Evolutionary conservation across 805 yeast genomes (phyloP).

Genomic region (Ogataea nonfermentans): DNA sequence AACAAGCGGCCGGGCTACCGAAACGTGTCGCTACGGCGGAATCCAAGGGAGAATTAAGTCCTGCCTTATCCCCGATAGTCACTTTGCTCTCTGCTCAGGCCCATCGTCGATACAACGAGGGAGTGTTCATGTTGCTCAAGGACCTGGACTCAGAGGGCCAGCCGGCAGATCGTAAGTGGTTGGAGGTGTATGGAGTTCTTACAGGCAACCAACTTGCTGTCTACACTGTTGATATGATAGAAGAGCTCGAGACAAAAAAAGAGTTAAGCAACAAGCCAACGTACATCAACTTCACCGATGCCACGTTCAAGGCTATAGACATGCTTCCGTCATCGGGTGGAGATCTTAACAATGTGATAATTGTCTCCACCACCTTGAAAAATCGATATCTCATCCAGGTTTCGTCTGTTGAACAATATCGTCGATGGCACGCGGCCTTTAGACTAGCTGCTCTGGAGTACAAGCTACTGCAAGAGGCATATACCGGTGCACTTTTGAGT

Average conservation of each 20-base stretch:
- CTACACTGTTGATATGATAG: conserved; percentile 78
- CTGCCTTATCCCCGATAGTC: conserved; percentile 64
- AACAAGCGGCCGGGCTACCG: conserved; percentile 13
- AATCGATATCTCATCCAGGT: conserved; percentile 84
- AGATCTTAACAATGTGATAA: conserved; percentile 70
- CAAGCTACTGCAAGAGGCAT: conserved; percentile 85
- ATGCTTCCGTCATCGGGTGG: conserved; percentile 63
- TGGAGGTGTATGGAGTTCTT: conserved; percentile 87
- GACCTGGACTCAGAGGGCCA: conserved; percentile 83
- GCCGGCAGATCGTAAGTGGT: conserved; percentile 83
- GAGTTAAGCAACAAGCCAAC: conserved; percentile 49
- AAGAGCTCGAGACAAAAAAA: conserved; percentile 43
- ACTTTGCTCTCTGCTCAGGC: conserved; percentile 71
- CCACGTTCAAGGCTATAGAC: conserved; percentile 73
- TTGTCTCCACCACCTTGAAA: conserved; percentile 89
- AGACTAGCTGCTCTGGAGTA: conserved; percentile 80
- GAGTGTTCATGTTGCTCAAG: conserved; percentile 68
- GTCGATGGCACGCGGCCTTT: conserved; percentile 80
- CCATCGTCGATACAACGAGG: conserved; percentile 74
- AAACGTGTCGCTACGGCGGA: conserved; percentile 27
- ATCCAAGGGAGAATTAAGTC: conserved; percentile 31
- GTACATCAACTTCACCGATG: conserved; percentile 88
- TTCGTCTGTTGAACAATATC: conserved; percentile 58
- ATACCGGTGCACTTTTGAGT: conserved; percentile 89
- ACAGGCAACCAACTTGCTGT: conserved; percentile 89